Conservation (phyloP, 2,329 filamentous ascomycete genomes). For the Fusarium dlaminii region DNA sequence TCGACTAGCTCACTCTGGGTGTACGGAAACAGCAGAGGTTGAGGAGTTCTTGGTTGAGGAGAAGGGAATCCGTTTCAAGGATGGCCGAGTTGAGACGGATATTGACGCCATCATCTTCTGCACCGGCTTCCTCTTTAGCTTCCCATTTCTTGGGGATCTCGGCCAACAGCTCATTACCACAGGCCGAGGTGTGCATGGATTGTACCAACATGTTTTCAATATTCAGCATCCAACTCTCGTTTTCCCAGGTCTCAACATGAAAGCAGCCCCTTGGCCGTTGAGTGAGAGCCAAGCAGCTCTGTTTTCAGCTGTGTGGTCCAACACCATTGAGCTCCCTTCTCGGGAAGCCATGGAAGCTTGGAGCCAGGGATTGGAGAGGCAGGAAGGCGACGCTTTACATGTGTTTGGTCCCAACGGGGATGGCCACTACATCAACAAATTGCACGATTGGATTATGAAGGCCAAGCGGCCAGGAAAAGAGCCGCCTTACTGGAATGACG, state of each 20-base stretch:
- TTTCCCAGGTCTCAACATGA: conserved; percentile 79
- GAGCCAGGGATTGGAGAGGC: conserved; percentile 72
- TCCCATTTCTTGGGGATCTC: conserved; percentile 72
- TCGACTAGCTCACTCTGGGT: conserved; percentile 55
- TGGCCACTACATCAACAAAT: conserved; percentile 73
- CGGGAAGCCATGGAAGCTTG: conserved; percentile 72
- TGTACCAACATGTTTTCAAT: conserved; percentile 85
- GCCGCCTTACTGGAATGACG: conserved; percentile 76
- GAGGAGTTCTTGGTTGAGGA: conserved; percentile 62
- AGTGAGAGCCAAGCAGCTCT: conserved; percentile 82
- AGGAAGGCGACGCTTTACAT: conserved; percentile 47
- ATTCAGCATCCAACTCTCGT: conserved; percentile 79
- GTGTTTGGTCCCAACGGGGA: conserved; percentile 57
- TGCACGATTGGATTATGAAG: conserved; percentile 69
- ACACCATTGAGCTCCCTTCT: conserved; percentile 71
- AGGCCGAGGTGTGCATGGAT: conserved; percentile 74
- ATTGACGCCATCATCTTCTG: conserved; percentile 86
- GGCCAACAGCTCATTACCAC: conserved; percentile 67
- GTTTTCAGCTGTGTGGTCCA: conserved; percentile 80
- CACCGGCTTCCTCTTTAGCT: conserved; percentile 88
- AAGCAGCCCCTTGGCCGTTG: conserved; percentile 87
- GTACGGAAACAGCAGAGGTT: conserved; percentile 67
- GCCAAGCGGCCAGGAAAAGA: conserved; percentile 68
- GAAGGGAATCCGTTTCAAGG: conserved; percentile 71
- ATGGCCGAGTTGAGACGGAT: conserved; percentile 70